Evolutionary conservation across 495 filamentous ascomycete genomes (phyloP).

Genomic region (Neurospora sp.): DNA sequence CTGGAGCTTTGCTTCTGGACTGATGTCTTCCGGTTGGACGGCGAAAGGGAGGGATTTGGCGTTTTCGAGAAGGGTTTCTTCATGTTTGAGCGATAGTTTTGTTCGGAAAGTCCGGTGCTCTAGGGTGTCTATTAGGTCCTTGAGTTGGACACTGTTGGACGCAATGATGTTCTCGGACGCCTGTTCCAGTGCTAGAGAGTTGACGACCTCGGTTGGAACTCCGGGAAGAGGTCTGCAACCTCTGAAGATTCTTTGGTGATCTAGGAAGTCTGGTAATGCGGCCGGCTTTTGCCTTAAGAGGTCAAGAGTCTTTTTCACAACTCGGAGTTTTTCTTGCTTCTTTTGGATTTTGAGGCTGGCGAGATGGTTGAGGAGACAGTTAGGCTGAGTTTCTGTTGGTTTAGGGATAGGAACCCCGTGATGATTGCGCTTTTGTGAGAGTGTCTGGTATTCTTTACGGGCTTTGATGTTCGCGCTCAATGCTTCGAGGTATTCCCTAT

Average conservation of each 20-base stretch:
- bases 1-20: constrained; percentile 30
- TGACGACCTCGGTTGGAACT: constrained; percentile 37
- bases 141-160: constrained; percentile 22
- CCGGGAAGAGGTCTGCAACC: constrained; percentile 36
- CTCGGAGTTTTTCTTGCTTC: constrained; percentile 43
- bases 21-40: constrained; percentile 18
- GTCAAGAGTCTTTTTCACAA: constrained; percentile 31
- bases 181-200: constrained; percentile 26
- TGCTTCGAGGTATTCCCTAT: constrained; percentile 46
- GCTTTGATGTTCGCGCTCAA: constrained; percentile 49
- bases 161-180: not conserved
- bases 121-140: constrained; percentile 48
- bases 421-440: constrained; percentile 11
- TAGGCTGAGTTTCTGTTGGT: constrained; percentile 5
- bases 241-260: constrained; percentile 32
- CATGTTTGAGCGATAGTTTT: constrained; percentile 49
- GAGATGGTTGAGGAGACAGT: constrained; percentile 40
- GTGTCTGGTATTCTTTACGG: constrained; percentile 34
- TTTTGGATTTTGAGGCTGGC: constrained; percentile 38
- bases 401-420: not conserved
- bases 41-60: constrained; percentile 32
- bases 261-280: constrained; percentile 38
- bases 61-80: constrained; percentile 52
- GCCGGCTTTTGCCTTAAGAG: constrained; percentile 46
- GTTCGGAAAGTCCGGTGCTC: constrained; percentile 56